Percentiles rank a stretch among this genome's conserved stretches.
Evolutionary conservation across 2,329 filamentous ascomycete species (phyloP).

Genomic region (Ceratocystis eucalypticola): DNA sequence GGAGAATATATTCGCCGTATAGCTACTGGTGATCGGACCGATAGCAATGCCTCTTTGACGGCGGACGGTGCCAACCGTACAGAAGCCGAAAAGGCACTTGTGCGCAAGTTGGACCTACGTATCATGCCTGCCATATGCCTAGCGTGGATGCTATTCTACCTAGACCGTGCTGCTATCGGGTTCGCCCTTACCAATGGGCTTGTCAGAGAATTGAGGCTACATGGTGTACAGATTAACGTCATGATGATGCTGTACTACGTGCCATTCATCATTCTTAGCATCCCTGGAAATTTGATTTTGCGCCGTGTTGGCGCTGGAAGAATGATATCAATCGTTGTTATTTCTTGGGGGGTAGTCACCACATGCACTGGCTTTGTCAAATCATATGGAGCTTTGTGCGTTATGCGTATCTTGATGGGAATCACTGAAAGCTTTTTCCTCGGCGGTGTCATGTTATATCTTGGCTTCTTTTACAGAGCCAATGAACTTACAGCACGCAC

Average conservation of each 20-base stretch:
- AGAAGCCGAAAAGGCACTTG: neutral
- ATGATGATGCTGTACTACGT: slow-evolving; percentile 23
- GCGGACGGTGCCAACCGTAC: neutral
- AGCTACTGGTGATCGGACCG: neutral
- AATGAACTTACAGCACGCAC: slow-evolving; percentile 22
- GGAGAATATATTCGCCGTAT: slow-evolving; percentile 8
- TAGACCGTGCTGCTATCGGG: slow-evolving; percentile 26
- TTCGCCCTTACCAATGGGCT: slow-evolving; percentile 38
- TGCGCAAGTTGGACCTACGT: slow-evolving; percentile 19
- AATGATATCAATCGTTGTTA: slow-evolving; percentile 21
- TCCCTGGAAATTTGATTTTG: slow-evolving; percentile 22
- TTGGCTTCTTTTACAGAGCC: slow-evolving; percentile 23
- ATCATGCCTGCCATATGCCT: slow-evolving; percentile 19
- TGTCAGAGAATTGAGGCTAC: slow-evolving; percentile 43
- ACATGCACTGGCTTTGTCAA: slow-evolving; percentile 22
- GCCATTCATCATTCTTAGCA: slow-evolving; percentile 22
- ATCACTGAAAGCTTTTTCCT: slow-evolving; percentile 23
- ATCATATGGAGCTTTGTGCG: slow-evolving; percentile 21
- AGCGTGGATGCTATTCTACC: slow-evolving; percentile 20
- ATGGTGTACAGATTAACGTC: slow-evolving; percentile 43
- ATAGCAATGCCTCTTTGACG: slow-evolving; percentile 4
- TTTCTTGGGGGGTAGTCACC: slow-evolving; percentile 22
- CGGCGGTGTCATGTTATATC: slow-evolving; percentile 22
- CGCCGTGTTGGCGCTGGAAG: slow-evolving; percentile 21
- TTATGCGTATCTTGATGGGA: slow-evolving; percentile 22